Conservation (phyloP, 1,139 yeast species). For the Kodamaea fungicola region DNA sequence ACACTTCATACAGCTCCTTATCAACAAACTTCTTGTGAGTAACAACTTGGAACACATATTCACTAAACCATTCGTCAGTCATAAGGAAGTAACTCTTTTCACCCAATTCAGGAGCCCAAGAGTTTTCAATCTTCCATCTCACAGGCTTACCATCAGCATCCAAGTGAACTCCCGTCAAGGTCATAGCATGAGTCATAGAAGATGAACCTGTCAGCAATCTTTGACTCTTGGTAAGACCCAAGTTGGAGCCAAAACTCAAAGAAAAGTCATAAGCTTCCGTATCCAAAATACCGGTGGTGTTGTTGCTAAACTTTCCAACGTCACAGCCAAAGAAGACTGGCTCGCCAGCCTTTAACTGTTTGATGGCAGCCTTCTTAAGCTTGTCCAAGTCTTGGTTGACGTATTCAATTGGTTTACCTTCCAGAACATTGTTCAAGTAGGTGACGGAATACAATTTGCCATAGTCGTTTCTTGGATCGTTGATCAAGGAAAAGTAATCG, state of each 20-base stretch:
- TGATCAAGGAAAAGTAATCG: slow-evolving; percentile 61
- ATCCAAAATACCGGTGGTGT: slow-evolving; percentile 65
- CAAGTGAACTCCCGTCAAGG: slow-evolving; percentile 67
- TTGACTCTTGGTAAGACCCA: slow-evolving; percentile 50
- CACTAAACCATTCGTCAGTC: slow-evolving; percentile 82
- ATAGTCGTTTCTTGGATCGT: slow-evolving; percentile 76
- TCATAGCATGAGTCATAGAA: slow-evolving; percentile 86
- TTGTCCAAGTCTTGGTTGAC: slow-evolving; percentile 61
- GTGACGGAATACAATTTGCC: slow-evolving; percentile 65
- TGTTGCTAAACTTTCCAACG: slow-evolving; percentile 69
- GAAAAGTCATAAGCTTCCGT: slow-evolving; percentile 62
- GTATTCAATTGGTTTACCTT: slow-evolving; percentile 65
- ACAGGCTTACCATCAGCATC: slow-evolving; percentile 48
- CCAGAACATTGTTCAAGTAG: slow-evolving; percentile 66
- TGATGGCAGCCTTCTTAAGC: slow-evolving; percentile 58
- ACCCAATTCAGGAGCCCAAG: slow-evolving; percentile 81
- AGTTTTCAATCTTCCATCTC: slow-evolving; percentile 81
- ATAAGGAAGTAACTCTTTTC: slow-evolving; percentile 71
- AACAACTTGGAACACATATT: slow-evolving; percentile 80
- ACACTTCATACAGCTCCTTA: slow-evolving; percentile 41
- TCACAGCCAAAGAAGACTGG: slow-evolving; percentile 86
- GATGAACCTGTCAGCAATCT: slow-evolving; percentile 54
- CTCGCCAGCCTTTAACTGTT: slow-evolving; percentile 64
- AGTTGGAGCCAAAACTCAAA: slow-evolving; percentile 56
- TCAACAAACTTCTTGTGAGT: slow-evolving; percentile 53